phyloP scores from a whole-genome alignment of 495 filamentous ascomycete species.

The Elaphomyces granulatus region DNA sequence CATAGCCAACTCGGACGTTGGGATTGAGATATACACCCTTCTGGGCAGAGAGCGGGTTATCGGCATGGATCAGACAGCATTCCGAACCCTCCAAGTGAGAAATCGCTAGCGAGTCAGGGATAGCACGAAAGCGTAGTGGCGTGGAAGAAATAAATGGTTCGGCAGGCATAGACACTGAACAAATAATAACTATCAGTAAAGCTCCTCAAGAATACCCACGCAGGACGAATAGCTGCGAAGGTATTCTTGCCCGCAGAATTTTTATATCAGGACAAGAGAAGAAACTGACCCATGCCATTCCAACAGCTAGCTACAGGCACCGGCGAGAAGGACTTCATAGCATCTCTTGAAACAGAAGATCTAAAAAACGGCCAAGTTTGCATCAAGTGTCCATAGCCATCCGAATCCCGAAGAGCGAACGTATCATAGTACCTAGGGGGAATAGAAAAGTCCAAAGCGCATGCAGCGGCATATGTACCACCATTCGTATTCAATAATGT shows the following conservation, averaged over 20 bases:
- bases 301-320: slow-evolving; percentile 67
- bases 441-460: slow-evolving; percentile 60
- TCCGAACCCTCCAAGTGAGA: slow-evolving; percentile 65
- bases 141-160: slow-evolving; percentile 36
- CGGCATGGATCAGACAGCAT: slow-evolving; percentile 71
- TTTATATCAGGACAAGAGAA: too few relatives aligned
- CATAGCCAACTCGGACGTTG: slow-evolving; percentile 62
- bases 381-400: slow-evolving; percentile 45
- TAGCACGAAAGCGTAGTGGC: slow-evolving; percentile 52
- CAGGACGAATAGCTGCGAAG: too few relatives aligned
- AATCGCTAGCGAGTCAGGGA: slow-evolving; percentile 51
- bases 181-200: too few relatives aligned
- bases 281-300: slow-evolving; percentile 54
- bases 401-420: slow-evolving; percentile 63
- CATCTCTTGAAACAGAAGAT: slow-evolving; percentile 40
- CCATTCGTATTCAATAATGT: slow-evolving; percentile 57
- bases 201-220: too few relatives aligned
- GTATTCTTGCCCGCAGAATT: too few relatives aligned
- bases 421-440: slow-evolving; percentile 67
- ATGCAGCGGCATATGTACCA: slow-evolving; percentile 66
- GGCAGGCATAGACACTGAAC: slow-evolving; percentile 39
- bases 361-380: slow-evolving; percentile 71
- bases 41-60: slow-evolving; percentile 40
- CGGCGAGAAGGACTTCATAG: slow-evolving; percentile 38
- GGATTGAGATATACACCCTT: slow-evolving; percentile 68